phyloP scores from a whole-genome alignment of 1,139 yeast species.

The Keqinozyma sinolaborantium region DNA sequence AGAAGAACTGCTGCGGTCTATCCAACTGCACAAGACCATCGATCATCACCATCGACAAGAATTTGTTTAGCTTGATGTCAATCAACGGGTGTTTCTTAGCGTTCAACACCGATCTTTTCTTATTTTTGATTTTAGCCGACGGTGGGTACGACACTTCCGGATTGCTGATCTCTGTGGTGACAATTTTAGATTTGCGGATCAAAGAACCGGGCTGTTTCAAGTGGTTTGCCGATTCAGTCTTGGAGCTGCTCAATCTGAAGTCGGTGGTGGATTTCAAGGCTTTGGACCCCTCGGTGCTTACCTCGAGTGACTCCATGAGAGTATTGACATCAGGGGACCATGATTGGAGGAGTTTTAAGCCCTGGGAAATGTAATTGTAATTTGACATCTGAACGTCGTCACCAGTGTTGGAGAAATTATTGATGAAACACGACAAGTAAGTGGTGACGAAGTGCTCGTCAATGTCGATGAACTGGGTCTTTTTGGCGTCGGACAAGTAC shows the following conservation, averaged over 20 bases:
- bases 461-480: slow-evolving; percentile 19
- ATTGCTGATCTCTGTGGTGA: not conserved
- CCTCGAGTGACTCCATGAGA: slow-evolving; percentile 10
- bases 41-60: slow-evolving; percentile 25
- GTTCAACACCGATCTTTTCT: slow-evolving; percentile 4
- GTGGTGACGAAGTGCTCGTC: slow-evolving; percentile 30
- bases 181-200: not conserved
- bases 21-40: slow-evolving; percentile 34
- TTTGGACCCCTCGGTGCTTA: slow-evolving; percentile 4
- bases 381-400: slow-evolving; percentile 5
- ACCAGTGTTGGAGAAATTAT: slow-evolving; percentile 26
- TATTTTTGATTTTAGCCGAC: slow-evolving; percentile 20
- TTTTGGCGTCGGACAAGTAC: slow-evolving; percentile 13
- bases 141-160: slow-evolving; percentile 34
- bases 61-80: slow-evolving; percentile 19
- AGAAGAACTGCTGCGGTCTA: slow-evolving; percentile 24
- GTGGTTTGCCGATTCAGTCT: slow-evolving; percentile 4
- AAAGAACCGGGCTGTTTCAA: slow-evolving; percentile 2
- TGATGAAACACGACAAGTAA: slow-evolving; percentile 28
- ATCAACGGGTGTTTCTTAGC: not conserved
- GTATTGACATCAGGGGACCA: slow-evolving; percentile 34
- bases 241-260: slow-evolving; percentile 7
- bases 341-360: slow-evolving; percentile 22
- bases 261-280: slow-evolving; percentile 12
- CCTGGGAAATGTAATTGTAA: slow-evolving; percentile 22